Evolutionary conservation across 1,284 basidiomycete species (phyloP).

Genomic region (Quambalaria eucalypti): DNA sequence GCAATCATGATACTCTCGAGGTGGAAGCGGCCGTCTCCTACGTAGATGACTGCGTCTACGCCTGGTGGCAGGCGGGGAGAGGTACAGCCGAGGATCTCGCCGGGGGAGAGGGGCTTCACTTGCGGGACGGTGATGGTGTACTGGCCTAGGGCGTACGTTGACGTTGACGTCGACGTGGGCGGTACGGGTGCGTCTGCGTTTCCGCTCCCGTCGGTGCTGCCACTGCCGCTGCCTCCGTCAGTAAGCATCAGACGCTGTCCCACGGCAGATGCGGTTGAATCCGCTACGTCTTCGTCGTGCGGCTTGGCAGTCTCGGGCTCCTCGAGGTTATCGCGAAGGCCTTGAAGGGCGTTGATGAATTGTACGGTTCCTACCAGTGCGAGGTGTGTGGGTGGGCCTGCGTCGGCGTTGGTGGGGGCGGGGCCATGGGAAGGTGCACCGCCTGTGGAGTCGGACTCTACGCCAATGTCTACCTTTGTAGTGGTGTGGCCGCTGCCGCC

Average conservation of each 20-base stretch:
- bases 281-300: slow-evolving; percentile 13
- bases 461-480: slow-evolving; percentile 13
- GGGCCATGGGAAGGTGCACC: neutral
- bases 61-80: slow-evolving; percentile 62
- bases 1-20: slow-evolving; percentile 98
- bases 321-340: slow-evolving; percentile 30
- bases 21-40: slow-evolving; percentile 96
- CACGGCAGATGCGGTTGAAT: neutral
- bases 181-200: neutral
- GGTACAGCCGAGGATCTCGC: slow-evolving; percentile 94
- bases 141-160: slow-evolving; percentile 16
- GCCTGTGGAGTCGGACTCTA: slow-evolving; percentile 9
- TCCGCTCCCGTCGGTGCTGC: too few species aligned
- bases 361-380: slow-evolving; percentile 44
- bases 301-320: slow-evolving; percentile 14
- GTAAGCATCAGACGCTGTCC: neutral
- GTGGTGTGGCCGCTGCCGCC: neutral
- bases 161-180: neutral
- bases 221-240: too few species aligned
- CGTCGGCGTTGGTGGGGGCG: too few species aligned
- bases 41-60: slow-evolving; percentile 54
- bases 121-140: slow-evolving; percentile 61
- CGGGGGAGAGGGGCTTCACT: slow-evolving; percentile 84
- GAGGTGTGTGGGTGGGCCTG: slow-evolving; percentile 19
- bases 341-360: slow-evolving; percentile 43